These are phyloP conservation scores for Globisporangium abappressorium DNA, from an alignment of 352 stramenopile genomes.

Conservation along the genomic window DNA sequence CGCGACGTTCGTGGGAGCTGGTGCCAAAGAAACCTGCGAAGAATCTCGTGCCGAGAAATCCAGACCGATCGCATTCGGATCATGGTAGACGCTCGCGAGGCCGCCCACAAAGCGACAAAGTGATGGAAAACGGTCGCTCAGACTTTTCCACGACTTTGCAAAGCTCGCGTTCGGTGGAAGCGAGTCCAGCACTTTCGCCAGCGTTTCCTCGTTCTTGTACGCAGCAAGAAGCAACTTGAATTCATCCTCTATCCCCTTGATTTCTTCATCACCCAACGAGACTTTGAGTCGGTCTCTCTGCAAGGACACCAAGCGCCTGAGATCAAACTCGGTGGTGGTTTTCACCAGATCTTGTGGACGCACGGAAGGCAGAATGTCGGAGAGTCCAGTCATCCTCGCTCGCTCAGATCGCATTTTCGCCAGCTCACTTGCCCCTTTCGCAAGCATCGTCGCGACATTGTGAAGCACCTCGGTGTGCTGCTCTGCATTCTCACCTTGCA, in stretches of 20 bases:
- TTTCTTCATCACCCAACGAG: neutral
- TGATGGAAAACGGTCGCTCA: constrained; percentile 6
- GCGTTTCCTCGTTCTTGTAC: neutral
- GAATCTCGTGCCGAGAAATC: neutral
- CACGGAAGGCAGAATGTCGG: constrained; percentile 14
- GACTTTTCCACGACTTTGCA: constrained; percentile 4
- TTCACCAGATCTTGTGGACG: constrained; percentile 11
- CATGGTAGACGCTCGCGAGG: constrained; percentile 8
- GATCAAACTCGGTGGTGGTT: constrained; percentile 10
- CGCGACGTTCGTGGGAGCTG: neutral
- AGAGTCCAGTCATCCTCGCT: constrained; percentile 8
- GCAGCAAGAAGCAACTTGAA: constrained; percentile 7
- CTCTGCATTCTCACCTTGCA: neutral
- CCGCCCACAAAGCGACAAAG: constrained; percentile 11
- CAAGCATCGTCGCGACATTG: constrained; percentile 11
- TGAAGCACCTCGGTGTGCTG: neutral
- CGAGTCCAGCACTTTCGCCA: neutral
- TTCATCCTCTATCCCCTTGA: constrained; percentile 1
- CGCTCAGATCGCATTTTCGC: constrained; percentile 11
- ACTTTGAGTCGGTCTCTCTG: constrained; percentile 12
- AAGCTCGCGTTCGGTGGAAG: constrained; percentile 10
- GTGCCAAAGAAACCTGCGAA: neutral
- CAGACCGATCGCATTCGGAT: neutral
- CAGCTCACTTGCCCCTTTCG: neutral
- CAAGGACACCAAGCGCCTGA: constrained; percentile 13